Percentiles rank a stretch among this genome's conserved stretches.
phyloP scores from a whole-genome alignment of 305 asterid genomes.

The Fraxinus sp. region DNA sequence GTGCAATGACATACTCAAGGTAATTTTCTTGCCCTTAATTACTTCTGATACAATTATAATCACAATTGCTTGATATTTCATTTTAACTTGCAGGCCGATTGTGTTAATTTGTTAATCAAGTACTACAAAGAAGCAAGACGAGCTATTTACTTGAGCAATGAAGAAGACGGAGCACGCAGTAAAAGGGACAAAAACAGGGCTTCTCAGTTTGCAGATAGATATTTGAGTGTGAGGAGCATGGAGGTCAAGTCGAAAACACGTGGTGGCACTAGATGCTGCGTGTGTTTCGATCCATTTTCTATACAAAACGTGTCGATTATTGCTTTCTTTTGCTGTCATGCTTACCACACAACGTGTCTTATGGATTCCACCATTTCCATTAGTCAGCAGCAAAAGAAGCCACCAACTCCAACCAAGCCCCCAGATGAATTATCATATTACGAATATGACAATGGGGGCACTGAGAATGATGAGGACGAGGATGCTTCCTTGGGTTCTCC shows the following conservation, averaged over 20 bases:
- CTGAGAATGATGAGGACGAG: conserved; percentile 37
- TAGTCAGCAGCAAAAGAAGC: conserved; percentile 46
- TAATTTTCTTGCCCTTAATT: conserved; percentile 24
- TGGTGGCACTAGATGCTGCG: conserved; percentile 86
- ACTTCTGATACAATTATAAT: conserved; percentile 4
- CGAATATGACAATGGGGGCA: conserved; percentile 48
- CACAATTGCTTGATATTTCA: neutral
- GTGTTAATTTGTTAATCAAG: conserved; percentile 79
- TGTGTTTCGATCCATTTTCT: conserved; percentile 89
- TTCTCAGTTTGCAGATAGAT: conserved; percentile 44
- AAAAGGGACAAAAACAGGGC: conserved; percentile 43
- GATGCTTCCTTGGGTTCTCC: conserved; percentile 47
- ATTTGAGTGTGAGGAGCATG: conserved; percentile 47
- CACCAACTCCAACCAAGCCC: conserved; percentile 31
- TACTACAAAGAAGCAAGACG: conserved; percentile 92
- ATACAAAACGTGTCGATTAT: conserved; percentile 61
- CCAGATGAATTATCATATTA: conserved; percentile 48
- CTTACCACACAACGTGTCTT: conserved; percentile 81
- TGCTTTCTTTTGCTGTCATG: conserved; percentile 89
- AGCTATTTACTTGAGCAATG: conserved; percentile 73
- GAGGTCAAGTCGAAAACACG: conserved; percentile 78
- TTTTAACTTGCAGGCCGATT: conserved; percentile 69
- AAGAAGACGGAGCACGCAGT: conserved; percentile 58
- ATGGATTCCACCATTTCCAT: conserved; percentile 65
- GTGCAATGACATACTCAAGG: conserved; percentile 93